A percentile compares a stretch with the other conserved stretches of the same genome.
Evolutionary conservation across 768 basidiomycete species (phyloP).

Genomic region (Amanita rimosa): DNA sequence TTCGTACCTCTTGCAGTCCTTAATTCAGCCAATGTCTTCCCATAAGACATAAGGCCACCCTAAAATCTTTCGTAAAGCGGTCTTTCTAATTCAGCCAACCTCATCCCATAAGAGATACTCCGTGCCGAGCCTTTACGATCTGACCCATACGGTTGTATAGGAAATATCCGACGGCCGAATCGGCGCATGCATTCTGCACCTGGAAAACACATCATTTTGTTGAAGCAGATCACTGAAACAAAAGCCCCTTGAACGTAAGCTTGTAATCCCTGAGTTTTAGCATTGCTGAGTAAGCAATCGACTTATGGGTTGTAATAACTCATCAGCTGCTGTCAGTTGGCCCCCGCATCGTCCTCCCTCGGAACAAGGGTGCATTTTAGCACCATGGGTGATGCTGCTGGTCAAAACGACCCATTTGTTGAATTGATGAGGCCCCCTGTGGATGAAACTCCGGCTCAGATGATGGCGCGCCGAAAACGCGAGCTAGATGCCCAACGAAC

Average conservation of each 20-base stretch:
- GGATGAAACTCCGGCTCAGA: conserved; percentile 41
- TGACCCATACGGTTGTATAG: not conserved
- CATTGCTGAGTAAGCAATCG: not conserved
- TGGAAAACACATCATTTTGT: conserved; percentile 1
- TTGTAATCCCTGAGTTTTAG: not conserved
- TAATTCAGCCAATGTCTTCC: too few species aligned
- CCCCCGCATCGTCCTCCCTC: conserved; percentile 9
- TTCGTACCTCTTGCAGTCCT: too few species aligned
- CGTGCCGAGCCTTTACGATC: too few species aligned
- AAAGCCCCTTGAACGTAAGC: not conserved
- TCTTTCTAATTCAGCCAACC: too few species aligned
- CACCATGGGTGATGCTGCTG: conserved; percentile 23
- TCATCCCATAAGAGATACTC: too few species aligned
- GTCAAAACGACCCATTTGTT: conserved; percentile 30
- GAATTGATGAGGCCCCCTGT: conserved; percentile 36
- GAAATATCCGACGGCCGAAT: not conserved
- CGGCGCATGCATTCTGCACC: not conserved
- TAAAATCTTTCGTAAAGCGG: too few species aligned
- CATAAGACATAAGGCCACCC: too few species aligned
- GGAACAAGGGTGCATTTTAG: conserved; percentile 4
- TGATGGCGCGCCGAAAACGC: conserved; percentile 30
- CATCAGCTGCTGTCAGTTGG: conserved; percentile 6
- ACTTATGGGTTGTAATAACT: not conserved
- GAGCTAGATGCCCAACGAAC: conserved; percentile 36
- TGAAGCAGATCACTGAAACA: conserved; percentile 5